These are phyloP conservation scores for Asclepias syriaca DNA, from an alignment of 257 asterid genomes.

Conservation along the genomic window DNA sequence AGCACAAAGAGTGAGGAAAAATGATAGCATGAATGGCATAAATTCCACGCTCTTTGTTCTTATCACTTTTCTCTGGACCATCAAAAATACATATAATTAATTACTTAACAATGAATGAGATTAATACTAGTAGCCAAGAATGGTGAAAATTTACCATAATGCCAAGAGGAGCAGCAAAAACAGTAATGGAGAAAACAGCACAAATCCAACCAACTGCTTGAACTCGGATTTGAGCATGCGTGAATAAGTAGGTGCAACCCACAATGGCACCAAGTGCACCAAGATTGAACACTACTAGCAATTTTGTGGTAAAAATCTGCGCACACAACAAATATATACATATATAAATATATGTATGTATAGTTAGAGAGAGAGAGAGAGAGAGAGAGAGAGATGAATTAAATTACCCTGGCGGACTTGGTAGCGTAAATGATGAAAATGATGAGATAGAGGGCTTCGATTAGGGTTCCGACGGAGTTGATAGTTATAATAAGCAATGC, in stretches of 20 bases:
- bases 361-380: no score
- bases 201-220: constrained; percentile 72
- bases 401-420: constrained; percentile 41
- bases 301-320: constrained; percentile 46
- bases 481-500: constrained; percentile 46
- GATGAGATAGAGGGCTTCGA: constrained; percentile 38
- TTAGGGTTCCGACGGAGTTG: constrained; percentile 40
- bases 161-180: constrained; percentile 75
- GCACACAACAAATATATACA: background rate
- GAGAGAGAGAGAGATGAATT: no score
- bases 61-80: constrained; percentile 45
- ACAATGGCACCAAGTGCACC: constrained; percentile 30
- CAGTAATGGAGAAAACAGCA: constrained; percentile 60
- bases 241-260: constrained; percentile 23
- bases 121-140: no score
- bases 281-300: constrained; percentile 45
- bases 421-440: constrained; percentile 61
- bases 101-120: no score
- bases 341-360: no score
- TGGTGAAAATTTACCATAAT: constrained; percentile 47
- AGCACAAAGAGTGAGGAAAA: constrained; percentile 69
- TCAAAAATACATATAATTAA: no score
- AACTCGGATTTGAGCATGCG: constrained; percentile 23
- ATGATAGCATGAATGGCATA: constrained; percentile 69
- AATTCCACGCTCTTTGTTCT: constrained; percentile 70